Conservation (phyloP, 805 yeast genomes). For the Yarrowia yakushimensis region DNA sequence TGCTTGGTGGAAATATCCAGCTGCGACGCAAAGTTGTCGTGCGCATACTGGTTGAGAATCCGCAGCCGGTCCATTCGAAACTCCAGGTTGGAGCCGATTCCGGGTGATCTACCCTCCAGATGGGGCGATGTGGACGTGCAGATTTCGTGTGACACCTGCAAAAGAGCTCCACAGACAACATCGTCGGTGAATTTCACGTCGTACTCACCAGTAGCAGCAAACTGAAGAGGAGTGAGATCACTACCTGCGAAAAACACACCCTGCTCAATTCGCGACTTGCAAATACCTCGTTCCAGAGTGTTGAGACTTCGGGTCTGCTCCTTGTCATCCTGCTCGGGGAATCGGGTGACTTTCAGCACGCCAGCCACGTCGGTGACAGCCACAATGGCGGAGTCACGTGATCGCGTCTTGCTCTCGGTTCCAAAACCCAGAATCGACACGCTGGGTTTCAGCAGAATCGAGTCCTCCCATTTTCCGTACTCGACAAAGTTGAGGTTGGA, state of each 20-base stretch:
- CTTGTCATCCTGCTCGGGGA: constrained; percentile 32
- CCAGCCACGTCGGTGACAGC: constrained; percentile 56
- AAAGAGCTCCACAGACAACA: constrained; percentile 52
- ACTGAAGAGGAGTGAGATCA: constrained; percentile 41
- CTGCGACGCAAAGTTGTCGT: constrained; percentile 37
- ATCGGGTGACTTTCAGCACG: constrained; percentile 56
- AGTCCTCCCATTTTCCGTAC: constrained; percentile 73
- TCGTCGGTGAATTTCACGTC: constrained; percentile 45
- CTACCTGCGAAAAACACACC: constrained; percentile 62
- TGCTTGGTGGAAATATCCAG: constrained; percentile 5
- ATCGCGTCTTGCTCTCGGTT: constrained; percentile 41
- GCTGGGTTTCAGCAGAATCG: constrained; percentile 53
- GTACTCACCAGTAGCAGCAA: constrained; percentile 45
- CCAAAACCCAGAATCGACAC: constrained; percentile 60
- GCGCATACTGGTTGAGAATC: constrained; percentile 43
- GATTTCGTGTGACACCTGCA: constrained; percentile 53
- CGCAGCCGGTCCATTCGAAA: constrained; percentile 45
- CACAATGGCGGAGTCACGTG: constrained; percentile 47
- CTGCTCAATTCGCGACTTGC: constrained; percentile 77
- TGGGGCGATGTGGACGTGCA: constrained; percentile 53
- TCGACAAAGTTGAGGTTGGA: constrained; percentile 36
- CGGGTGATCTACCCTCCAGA: constrained; percentile 51
- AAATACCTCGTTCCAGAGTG: constrained; percentile 38
- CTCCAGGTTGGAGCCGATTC: constrained; percentile 50
- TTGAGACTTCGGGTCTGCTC: constrained; percentile 27